phyloP scores from a whole-genome alignment of 768 basidiomycete genomes.

The Leccinum fibrillosum region DNA sequence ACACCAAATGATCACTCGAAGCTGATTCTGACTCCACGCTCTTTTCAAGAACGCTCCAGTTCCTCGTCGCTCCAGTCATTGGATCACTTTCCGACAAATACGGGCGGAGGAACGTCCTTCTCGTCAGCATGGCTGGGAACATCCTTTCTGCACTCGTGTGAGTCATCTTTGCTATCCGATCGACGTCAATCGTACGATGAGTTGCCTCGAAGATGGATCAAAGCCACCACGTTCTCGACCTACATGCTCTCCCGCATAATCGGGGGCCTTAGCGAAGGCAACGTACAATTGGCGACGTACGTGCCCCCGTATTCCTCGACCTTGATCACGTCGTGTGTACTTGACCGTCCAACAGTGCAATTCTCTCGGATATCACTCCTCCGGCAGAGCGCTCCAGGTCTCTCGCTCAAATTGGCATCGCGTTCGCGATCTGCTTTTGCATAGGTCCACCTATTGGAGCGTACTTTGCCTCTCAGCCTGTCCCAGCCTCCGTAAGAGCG shows the following conservation, averaged over 20 bases:
- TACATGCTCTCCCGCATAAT: constrained; percentile 89
- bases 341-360: constrained; percentile 56
- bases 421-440: constrained; percentile 93
- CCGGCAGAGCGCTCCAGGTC: constrained; percentile 78
- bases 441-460: constrained; percentile 94
- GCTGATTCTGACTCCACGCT: constrained; percentile 29
- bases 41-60: constrained; percentile 69
- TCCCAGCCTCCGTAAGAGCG: constrained; percentile 55
- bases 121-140: constrained; percentile 91
- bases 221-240: constrained; percentile 85
- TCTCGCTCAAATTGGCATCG: constrained; percentile 91
- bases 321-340: not conserved
- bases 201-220: constrained; percentile 64
- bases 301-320: constrained; percentile 26
- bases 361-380: constrained; percentile 87
- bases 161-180: constrained; percentile 25
- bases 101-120: constrained; percentile 80
- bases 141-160: constrained; percentile 85
- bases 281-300: constrained; percentile 93
- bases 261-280: constrained; percentile 94
- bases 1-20: constrained; percentile 28
- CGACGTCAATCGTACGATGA: not conserved
- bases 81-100: constrained; percentile 85
- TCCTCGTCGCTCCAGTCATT: constrained; percentile 77
- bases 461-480: constrained; percentile 87